A percentile compares a stretch with the other conserved stretches of the same genome.
These are phyloP conservation scores for Phaeophleospora eucalypticola DNA, from an alignment of 2,329 filamentous ascomycete species.

Conservation along the genomic window DNA sequence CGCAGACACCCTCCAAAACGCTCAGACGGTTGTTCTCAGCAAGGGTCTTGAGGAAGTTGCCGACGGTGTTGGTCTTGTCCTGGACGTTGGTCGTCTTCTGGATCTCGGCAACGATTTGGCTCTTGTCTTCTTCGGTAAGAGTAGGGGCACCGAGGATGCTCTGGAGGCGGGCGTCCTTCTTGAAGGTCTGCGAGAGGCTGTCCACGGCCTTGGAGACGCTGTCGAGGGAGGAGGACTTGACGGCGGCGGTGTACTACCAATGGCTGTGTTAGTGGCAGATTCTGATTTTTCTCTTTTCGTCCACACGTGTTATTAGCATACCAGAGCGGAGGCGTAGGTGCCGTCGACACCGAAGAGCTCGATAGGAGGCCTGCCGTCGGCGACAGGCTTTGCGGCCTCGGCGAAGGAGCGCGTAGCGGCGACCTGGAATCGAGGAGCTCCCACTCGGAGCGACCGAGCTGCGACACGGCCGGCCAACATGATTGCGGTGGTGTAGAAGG, in stretches of 20 bases:
- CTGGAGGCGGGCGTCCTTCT: slow-evolving; percentile 77
- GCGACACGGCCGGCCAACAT: slow-evolving; percentile 57
- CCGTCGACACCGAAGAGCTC: slow-evolving; percentile 93
- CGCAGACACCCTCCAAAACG: slow-evolving; percentile 72
- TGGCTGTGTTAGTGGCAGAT: slow-evolving; percentile 9
- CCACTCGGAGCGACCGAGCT: slow-evolving; percentile 55
- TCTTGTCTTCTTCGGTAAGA: slow-evolving; percentile 74
- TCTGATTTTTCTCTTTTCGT: neutral
- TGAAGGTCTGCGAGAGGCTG: slow-evolving; percentile 66
- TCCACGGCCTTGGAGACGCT: slow-evolving; percentile 75
- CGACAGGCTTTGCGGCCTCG: slow-evolving; percentile 50
- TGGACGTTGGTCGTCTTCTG: slow-evolving; percentile 70
- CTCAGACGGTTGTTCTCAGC: slow-evolving; percentile 95
- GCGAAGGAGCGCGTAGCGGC: slow-evolving; percentile 72
- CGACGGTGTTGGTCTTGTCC: slow-evolving; percentile 73
- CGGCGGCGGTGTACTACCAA: slow-evolving; percentile 85
- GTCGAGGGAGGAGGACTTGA: slow-evolving; percentile 83
- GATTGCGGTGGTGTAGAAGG: slow-evolving; percentile 28
- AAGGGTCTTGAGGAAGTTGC: slow-evolving; percentile 87
- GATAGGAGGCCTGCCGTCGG: slow-evolving; percentile 76
- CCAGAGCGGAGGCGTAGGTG: slow-evolving; percentile 97
- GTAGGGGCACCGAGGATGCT: slow-evolving; percentile 75
- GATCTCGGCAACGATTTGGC: slow-evolving; percentile 79
- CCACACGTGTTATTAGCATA: slow-evolving; percentile 50
- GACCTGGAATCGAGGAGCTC: slow-evolving; percentile 56